Base-by-base conservation (phyloP, 2,329 filamentous ascomycete species). In the Cercospora nicotianae region DNA sequence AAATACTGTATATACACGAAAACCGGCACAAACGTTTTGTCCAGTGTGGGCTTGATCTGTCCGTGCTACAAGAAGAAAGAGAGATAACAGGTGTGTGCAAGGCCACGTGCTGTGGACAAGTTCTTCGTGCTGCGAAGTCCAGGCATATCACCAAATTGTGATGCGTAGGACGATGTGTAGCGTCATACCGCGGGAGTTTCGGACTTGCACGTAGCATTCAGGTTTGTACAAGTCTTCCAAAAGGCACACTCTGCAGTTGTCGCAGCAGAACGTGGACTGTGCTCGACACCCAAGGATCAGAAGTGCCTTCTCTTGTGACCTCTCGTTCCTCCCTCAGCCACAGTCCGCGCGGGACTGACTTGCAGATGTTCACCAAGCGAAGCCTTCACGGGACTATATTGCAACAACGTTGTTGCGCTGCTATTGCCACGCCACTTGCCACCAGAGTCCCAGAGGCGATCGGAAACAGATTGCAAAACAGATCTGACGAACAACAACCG, bases 1-100 rank as follows among this genome's bases (percentile, higher is more conserved):
- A 57, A 48, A 61, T 63, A 65, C 39, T 65, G 66, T 68, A 65
- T 51, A 68, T 68, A 68, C 45, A 51, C 45, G 45, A 51, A 51
- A 12, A 13, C 45, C 45, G 45, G 45, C 45, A 51, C 45, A 23
- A 48, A 48, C 42, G 42, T 48, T 48, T 48, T 20, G 6, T 48
- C 42, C 42, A 48, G 20, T 12, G 42, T 48, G n/a, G 45, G 1
- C 7, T 8, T 51, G n/a, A 23, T 51, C 36, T 23, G 5, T 13
- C 12, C 45, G 7, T 23, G 18, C 3, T 6, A 51, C 9, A 12
- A 51, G 18, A 51, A 23, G 8, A 6, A 3, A 20, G 3, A 51
- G 18, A 51, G 9, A 1, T 12, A 10, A 12, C 45, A 51, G 10
- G 18, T 51, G 4, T 20, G 9, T 10, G 20, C 2, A 10, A 23